Evolutionary conservation across 768 basidiomycete genomes (phyloP).

Genomic region (Peribolospora kevripleyi): DNA sequence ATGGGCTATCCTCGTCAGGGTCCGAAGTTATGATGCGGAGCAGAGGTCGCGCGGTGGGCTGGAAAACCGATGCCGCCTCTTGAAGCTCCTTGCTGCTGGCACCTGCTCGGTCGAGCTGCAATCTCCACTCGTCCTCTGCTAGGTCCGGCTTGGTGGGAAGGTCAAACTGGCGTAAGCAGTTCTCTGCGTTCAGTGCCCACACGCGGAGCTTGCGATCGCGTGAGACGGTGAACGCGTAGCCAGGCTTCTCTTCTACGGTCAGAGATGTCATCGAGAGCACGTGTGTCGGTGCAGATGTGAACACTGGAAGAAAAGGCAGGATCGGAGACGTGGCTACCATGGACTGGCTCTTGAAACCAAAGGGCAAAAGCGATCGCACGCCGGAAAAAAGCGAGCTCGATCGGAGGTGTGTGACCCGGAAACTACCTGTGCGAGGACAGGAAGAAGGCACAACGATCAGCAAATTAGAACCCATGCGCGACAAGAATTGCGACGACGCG

Average conservation of each 20-base stretch:
- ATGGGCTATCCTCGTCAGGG: no score
- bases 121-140: no score
- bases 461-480: not conserved
- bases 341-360: constrained; percentile 48
- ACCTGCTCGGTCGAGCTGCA: constrained; percentile 13
- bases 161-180: constrained; percentile 23
- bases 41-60: no score
- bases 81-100: constrained; percentile 36
- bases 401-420: not conserved
- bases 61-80: not conserved
- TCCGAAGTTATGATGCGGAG: no score
- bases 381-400: constrained; percentile 5
- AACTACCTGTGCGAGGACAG: constrained; percentile 5
- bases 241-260: constrained; percentile 41
- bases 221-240: constrained; percentile 59
- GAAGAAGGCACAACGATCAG: not conserved
- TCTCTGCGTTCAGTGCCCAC: constrained; percentile 33
- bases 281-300: constrained; percentile 25
- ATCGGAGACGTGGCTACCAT: constrained; percentile 30
- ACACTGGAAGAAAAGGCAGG: constrained; percentile 29
- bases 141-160: constrained; percentile 23
- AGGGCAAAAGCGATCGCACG: constrained; percentile 5
- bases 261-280: constrained; percentile 48
- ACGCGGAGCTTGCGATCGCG: constrained; percentile 59
- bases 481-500: not conserved